phyloP scores from a whole-genome alignment of 176 grass and related monocot species.

The Raddia guianensis region DNA sequence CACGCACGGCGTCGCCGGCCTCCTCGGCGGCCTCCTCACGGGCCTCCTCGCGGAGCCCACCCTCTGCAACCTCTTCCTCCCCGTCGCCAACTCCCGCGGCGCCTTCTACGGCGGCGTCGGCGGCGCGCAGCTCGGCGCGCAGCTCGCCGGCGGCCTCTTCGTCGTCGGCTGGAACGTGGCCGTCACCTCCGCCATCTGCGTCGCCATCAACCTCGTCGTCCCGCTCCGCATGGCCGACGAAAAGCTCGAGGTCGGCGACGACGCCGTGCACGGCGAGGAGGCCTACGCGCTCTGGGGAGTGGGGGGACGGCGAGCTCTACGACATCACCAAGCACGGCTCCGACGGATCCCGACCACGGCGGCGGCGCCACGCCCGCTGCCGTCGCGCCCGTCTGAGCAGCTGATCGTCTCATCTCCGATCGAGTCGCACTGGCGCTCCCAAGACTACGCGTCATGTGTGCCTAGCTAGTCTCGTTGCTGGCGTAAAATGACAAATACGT shows the following conservation, averaged over 20 bases:
- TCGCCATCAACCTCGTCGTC: conserved; percentile 53
- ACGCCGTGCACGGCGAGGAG: conserved; percentile 93
- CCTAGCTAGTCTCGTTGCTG: not conserved
- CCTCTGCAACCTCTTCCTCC: conserved; percentile 66
- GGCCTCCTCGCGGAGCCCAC: conserved; percentile 57
- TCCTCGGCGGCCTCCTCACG: conserved; percentile 55
- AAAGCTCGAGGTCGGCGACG: conserved; percentile 72
- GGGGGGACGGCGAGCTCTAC: conserved; percentile 86
- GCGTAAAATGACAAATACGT: not conserved
- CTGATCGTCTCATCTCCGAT: not conserved
- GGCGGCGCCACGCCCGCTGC: not conserved
- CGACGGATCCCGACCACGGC: conserved; percentile 18
- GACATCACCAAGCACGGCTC: conserved; percentile 59
- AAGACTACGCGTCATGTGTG: not conserved
- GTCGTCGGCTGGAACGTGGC: conserved; percentile 65
- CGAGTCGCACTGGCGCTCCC: not conserved
- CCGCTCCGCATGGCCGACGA: conserved; percentile 65
- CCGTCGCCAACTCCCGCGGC: conserved; percentile 51
- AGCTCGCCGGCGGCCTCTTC: conserved; percentile 61
- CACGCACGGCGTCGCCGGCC: conserved; percentile 69
- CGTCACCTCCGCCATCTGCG: conserved; percentile 57
- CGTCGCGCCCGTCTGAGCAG: conserved; percentile 13
- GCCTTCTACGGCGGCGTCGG: conserved; percentile 60
- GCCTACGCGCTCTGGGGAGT: conserved; percentile 94
- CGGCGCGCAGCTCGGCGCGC: conserved; percentile 53